These are phyloP conservation scores for Pinus tabuliformis DNA, from an alignment of 75 land plant species.

Conservation along the genomic window DNA sequence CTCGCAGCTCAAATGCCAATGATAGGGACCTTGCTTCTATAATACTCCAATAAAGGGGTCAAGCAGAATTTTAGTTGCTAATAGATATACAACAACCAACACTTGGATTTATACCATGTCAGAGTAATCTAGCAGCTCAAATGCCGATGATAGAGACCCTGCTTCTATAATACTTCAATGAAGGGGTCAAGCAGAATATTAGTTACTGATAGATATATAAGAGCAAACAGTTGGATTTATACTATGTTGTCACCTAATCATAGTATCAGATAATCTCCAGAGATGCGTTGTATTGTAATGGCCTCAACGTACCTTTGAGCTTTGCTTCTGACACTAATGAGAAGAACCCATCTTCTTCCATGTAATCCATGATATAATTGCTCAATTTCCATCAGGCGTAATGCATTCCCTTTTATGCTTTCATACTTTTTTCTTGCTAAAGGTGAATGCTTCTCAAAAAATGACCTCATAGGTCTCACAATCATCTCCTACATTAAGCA, in stretches of 20 bases:
- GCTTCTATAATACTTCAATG: background rate
- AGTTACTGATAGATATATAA: background rate
- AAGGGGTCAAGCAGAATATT: background rate
- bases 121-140: no score
- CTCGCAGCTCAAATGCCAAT: background rate
- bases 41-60: background rate
- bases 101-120: background rate
- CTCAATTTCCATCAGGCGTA: constrained; percentile 7
- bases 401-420: background rate
- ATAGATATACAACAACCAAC: background rate
- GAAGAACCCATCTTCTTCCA: constrained; percentile 8
- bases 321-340: background rate
- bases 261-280: background rate
- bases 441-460: background rate
- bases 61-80: background rate
- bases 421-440: background rate
- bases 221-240: background rate
- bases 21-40: background rate
- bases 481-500: background rate
- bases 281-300: background rate
- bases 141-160: background rate
- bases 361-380: constrained; percentile 8
- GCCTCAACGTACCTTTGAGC: constrained; percentile 7
- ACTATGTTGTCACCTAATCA: background rate
- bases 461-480: background rate